Evolutionary conservation across 2,329 filamentous ascomycete species (phyloP), one percentile per base, ranked within the genome.

Genomic region (Chrysoporthe cubensis): DNA sequence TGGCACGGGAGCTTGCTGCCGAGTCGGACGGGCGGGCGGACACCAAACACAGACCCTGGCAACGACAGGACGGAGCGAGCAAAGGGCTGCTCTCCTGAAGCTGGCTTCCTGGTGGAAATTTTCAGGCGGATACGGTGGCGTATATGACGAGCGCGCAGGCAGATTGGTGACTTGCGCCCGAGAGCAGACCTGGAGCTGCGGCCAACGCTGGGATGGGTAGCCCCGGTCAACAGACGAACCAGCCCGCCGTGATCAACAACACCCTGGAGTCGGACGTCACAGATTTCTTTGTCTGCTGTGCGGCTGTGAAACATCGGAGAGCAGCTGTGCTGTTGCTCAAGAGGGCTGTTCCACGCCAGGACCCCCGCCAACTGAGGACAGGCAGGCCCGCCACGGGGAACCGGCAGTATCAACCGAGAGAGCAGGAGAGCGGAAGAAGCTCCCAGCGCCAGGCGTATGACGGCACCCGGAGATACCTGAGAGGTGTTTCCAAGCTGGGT

Each of bases 251-350:
- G 56, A 68, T 66, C 44, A 60, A 37, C 44, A 60, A 37, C 14
- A 54, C 48, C 32, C 62, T 64, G 60, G 18, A 14, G 43, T 50
- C 43, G 71, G 70, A 72, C 71, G 70, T 72, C 72, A 72, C 72
- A 70, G 71, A 73, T 72, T 73, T 74, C 72, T 75, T 76, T 78
- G 75, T 74, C 73, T 73, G 72, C 66, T 69, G 71, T 70, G 72
- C 68, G 66, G 71, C 71, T 71, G 74, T 76, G 74, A 78, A 76
- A 79, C 78, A 78, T 74, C 67, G 71, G 73, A 66, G 69, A 71
- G 66, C 66, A 63, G 72, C 72, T 73, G 66, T 73, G 71, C 73
- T 73, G 71, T 74, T 66, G 70, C 71, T 69, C 71, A 62, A 46
- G 50, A 50, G 57, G 48, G 56, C 42, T 46, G 64, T 64, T 64